Evolutionary conservation across 768 basidiomycete species (phyloP).

Genomic region (Podaxis sp.): DNA sequence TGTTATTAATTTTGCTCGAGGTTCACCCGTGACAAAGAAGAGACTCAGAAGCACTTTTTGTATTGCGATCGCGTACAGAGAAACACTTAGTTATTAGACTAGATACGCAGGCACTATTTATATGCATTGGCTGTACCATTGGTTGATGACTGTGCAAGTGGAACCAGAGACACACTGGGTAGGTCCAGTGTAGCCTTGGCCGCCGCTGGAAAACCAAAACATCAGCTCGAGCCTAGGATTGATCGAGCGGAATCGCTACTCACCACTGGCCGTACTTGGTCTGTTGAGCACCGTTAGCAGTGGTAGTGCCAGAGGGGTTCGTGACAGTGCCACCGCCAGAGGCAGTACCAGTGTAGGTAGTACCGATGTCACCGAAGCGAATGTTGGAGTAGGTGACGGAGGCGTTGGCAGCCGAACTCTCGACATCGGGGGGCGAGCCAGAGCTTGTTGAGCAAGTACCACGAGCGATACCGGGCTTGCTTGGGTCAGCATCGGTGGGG

Average conservation of each 20-base stretch:
- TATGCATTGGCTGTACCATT: not conserved
- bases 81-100: not conserved
- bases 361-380: conserved; percentile 49
- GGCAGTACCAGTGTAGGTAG: conserved; percentile 33
- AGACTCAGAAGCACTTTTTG: not conserved
- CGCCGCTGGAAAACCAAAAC: not conserved
- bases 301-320: not conserved
- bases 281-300: not conserved
- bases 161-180: not conserved
- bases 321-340: conserved; percentile 8
- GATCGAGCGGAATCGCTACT: not conserved
- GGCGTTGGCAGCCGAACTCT: conserved; percentile 36
- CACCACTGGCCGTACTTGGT: not conserved
- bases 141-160: not conserved
- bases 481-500: conserved; percentile 33
- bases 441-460: conserved; percentile 50
- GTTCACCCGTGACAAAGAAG: not conserved
- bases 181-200: not conserved
- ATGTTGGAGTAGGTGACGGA: conserved; percentile 56
- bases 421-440: conserved; percentile 45
- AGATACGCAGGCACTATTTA: not conserved
- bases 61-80: not conserved
- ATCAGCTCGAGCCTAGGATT: not conserved
- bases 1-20: not conserved
- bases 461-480: conserved; percentile 44